Evolutionary conservation across 176 grass and related monocot species (phyloP), one percentile per base, ranked within the genome.

Genomic region (Juncus effusus): DNA sequence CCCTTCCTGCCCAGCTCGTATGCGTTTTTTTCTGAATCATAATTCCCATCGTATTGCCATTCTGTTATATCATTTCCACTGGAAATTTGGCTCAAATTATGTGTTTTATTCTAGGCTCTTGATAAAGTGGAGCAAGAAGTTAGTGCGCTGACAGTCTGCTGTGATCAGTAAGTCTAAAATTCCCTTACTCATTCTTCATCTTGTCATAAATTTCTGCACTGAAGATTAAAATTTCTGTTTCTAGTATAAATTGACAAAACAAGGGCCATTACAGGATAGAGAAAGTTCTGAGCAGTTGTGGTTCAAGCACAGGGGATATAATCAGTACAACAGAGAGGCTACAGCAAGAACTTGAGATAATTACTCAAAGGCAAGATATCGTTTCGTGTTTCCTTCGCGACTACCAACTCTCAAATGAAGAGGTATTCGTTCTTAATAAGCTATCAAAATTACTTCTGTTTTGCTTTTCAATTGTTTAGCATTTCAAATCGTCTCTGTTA

Each of bases 301-400:
- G 88, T 69, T 81, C 72, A 45, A 99, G 88, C 69, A 99, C 94
- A 2, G 94, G 88, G 16, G 88, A 99, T 80, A 99, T 99, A 45
- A 99, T 99, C 45, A 99, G 77, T 80, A 93, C 94, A 62, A 99
- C 94, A 0, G 94, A 99, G 88, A 82, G 88, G 78, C 64, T 99
- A 77, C 89, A 99, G 56, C 94, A 93, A 55, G 94, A 99, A 80
- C 88, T 99, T 59, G 88, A 93, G 40, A 82, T 93, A 69, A 99
- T 90, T 61, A 99, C 94, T 70, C 88, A 99, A 77, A 78, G 64
- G 19, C 88, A 99, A 65, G 94, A 93, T 77, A 99, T 93, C 9
- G 94, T 93, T 19, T 99, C 94, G 57, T 99, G 85, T 76, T 99
- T 99, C 60, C 83, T 99, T 56, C 83, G 37, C n/a, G 94, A 99